Evolutionary conservation across 1,139 yeast genomes (phyloP).

Genomic region (Pichia sp.): DNA sequence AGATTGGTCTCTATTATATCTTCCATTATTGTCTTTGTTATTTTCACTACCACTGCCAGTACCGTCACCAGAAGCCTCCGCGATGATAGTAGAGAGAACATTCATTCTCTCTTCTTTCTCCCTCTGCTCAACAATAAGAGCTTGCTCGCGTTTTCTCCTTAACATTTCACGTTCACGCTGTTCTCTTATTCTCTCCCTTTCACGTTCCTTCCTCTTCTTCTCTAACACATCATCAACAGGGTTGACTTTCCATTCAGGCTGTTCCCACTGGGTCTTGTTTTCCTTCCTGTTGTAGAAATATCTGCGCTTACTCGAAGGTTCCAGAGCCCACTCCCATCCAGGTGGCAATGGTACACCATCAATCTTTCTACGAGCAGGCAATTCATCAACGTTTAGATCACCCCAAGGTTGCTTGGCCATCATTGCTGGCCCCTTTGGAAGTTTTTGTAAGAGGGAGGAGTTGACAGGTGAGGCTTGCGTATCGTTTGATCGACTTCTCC

Average conservation of each 20-base stretch:
- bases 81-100: slow-evolving; percentile 23
- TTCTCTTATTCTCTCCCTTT: slow-evolving; percentile 20
- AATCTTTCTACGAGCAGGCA: slow-evolving; percentile 15
- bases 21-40: neutral
- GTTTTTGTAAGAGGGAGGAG: neutral
- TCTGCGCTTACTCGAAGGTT: slow-evolving; percentile 31
- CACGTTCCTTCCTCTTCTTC: slow-evolving; percentile 21
- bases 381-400: slow-evolving; percentile 11
- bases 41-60: slow-evolving; percentile 5
- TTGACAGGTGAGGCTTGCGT: slow-evolving; percentile 1
- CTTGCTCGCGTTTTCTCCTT: slow-evolving; percentile 21
- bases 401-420: slow-evolving; percentile 13
- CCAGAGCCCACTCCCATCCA: slow-evolving; percentile 49
- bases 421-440: slow-evolving; percentile 14
- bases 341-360: slow-evolving; percentile 36
- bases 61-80: slow-evolving; percentile 20
- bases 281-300: slow-evolving; percentile 51
- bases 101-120: slow-evolving; percentile 18
- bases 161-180: slow-evolving; percentile 11
- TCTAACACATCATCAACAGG: slow-evolving; percentile 14
- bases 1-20: neutral
- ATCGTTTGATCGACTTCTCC: slow-evolving; percentile 27
- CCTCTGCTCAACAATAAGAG: slow-evolving; percentile 18
- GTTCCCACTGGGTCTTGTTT: slow-evolving; percentile 52
- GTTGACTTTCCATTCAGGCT: slow-evolving; percentile 31